phyloP scores from a whole-genome alignment of 345 rosid genomes.

The Turnera subulata region DNA sequence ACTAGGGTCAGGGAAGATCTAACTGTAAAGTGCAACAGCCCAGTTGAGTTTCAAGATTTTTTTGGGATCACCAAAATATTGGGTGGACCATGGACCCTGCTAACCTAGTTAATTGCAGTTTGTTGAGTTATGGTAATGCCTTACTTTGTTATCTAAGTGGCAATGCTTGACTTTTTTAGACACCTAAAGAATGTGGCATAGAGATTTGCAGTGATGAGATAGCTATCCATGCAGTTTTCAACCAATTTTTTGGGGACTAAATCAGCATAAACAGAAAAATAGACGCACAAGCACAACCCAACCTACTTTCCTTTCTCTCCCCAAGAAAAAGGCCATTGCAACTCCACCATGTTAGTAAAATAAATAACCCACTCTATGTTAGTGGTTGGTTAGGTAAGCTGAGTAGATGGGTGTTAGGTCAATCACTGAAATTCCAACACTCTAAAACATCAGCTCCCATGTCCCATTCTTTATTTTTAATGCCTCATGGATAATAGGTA shows the following conservation, averaged over 20 bases:
- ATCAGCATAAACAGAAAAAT: not conserved
- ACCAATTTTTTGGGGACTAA: not conserved
- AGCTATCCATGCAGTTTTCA: not conserved
- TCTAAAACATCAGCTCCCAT: not conserved
- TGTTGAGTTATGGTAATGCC: too few relatives aligned
- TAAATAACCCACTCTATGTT: not conserved
- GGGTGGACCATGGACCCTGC: constrained; percentile 4
- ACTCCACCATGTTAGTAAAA: too few relatives aligned
- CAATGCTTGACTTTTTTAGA: not conserved
- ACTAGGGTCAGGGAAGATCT: too few relatives aligned
- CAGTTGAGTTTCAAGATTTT: not conserved
- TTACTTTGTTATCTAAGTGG: too few relatives aligned
- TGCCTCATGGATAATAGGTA: not conserved
- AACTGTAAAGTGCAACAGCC: too few relatives aligned
- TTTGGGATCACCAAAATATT: constrained; percentile 26
- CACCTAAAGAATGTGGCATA: not conserved
- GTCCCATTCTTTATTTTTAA: not conserved
- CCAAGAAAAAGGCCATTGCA: too few relatives aligned
- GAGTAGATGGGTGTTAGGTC: not conserved
- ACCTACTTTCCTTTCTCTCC: too few relatives aligned
- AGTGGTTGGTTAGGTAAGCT: not conserved
- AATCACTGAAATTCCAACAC: not conserved
- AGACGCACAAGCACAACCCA: not conserved
- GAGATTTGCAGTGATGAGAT: not conserved
- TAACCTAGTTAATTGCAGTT: constrained; percentile 5